These are phyloP conservation scores for Plasmodium sp. DNA, from an alignment of 169 alveolate species.

Conservation along the genomic window DNA sequence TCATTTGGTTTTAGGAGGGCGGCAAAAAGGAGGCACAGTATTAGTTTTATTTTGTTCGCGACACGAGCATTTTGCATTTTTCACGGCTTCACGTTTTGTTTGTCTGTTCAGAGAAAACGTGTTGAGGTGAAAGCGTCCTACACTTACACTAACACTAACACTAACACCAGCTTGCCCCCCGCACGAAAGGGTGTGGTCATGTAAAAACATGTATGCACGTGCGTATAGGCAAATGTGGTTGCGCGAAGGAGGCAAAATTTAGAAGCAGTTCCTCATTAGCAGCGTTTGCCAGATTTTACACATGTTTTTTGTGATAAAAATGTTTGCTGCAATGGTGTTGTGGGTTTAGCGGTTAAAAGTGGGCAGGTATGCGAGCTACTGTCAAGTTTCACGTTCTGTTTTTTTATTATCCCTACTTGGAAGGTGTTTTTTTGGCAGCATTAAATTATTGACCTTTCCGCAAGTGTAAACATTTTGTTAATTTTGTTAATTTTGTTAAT, in stretches of 20 bases:
- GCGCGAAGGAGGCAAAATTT: not conserved
- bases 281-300: constrained; percentile 17
- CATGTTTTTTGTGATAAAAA: not conserved
- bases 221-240: not conserved
- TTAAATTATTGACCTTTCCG: constrained; percentile 8
- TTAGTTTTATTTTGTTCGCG: constrained; percentile 35
- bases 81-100: constrained; percentile 13
- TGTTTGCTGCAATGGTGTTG: constrained; percentile 12
- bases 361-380: constrained; percentile 16
- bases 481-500: no score
- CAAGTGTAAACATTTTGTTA: not conserved
- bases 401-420: constrained; percentile 75
- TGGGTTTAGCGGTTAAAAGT: not conserved
- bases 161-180: not conserved
- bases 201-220: constrained; percentile 8
- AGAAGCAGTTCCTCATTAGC: not conserved
- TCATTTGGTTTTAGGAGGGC: constrained; percentile 35
- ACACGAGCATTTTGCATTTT: constrained; percentile 68
- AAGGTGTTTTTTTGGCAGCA: constrained; percentile 41
- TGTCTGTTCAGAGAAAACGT: not conserved
- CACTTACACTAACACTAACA: not conserved
- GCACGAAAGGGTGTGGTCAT: not conserved
- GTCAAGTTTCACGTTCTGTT: constrained; percentile 46
- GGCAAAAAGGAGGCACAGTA: constrained; percentile 21
- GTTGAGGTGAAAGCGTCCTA: not conserved